These are phyloP conservation scores for Talaromyces sp. DNA, from an alignment of 2,329 filamentous ascomycete species.

Conservation along the genomic window DNA sequence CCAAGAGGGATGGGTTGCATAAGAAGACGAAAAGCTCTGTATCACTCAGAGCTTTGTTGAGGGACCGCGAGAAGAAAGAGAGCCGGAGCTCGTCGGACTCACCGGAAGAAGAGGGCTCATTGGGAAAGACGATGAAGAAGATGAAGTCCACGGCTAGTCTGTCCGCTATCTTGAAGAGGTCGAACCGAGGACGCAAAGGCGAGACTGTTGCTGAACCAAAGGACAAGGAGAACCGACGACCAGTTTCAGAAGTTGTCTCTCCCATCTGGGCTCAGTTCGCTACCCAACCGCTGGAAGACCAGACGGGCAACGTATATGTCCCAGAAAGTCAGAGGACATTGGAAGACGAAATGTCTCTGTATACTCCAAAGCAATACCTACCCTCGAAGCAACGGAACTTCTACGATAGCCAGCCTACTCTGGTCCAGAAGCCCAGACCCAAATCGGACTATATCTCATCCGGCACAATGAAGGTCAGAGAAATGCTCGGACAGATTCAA, in stretches of 20 bases:
- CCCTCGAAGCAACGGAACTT: constrained; percentile 63
- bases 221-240: constrained; percentile 80
- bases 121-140: constrained; percentile 58
- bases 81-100: constrained; percentile 22
- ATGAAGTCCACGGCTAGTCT: constrained; percentile 81
- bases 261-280: constrained; percentile 81
- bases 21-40: constrained; percentile 56
- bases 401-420: constrained; percentile 49
- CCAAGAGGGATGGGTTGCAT: constrained; percentile 40
- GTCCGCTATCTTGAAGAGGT: constrained; percentile 70
- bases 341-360: constrained; percentile 56
- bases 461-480: constrained; percentile 40
- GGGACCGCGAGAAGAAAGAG: constrained; percentile 48
- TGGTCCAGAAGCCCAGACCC: constrained; percentile 47
- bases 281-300: constrained; percentile 36
- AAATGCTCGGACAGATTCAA: constrained; percentile 30
- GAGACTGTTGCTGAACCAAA: constrained; percentile 53
- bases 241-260: constrained; percentile 54
- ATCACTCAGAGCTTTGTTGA: constrained; percentile 50
- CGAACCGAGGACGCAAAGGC: constrained; percentile 64
- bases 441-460: constrained; percentile 50
- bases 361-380: constrained; percentile 59
- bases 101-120: constrained; percentile 25
- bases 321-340: constrained; percentile 46
- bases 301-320: constrained; percentile 39